A percentile compares a stretch with the other conserved stretches of the same genome.
Conservation (phyloP, 2,329 filamentous ascomycete species). For the Westerdykella sp. region DNA sequence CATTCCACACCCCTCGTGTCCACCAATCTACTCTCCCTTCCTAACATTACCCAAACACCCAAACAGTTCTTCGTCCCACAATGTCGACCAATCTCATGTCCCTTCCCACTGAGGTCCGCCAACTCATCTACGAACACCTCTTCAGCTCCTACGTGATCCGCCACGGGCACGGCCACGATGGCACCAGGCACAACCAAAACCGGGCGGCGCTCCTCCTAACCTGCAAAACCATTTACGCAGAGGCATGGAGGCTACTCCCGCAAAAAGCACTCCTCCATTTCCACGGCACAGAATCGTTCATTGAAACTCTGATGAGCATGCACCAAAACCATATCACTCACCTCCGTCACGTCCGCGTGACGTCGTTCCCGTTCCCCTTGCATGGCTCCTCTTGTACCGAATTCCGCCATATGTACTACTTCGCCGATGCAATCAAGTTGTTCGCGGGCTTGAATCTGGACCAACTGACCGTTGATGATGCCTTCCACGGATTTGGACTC, state of each 20-base stretch:
- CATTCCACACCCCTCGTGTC: no score
- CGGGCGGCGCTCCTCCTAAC: slow-evolving; percentile 28
- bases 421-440: slow-evolving; percentile 25
- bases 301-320: slow-evolving; percentile 26
- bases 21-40: no score
- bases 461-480: slow-evolving; percentile 28
- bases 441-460: slow-evolving; percentile 30
- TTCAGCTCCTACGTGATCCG: slow-evolving; percentile 26
- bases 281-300: slow-evolving; percentile 28
- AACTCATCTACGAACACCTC: slow-evolving; percentile 30
- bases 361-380: slow-evolving; percentile 30
- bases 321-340: slow-evolving; percentile 27
- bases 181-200: slow-evolving; percentile 8
- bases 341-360: slow-evolving; percentile 28
- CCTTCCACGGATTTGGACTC: slow-evolving; percentile 31
- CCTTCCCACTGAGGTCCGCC: slow-evolving; percentile 29
- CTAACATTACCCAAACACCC: not conserved
- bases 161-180: slow-evolving; percentile 21
- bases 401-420: slow-evolving; percentile 31
- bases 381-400: slow-evolving; percentile 18
- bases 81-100: slow-evolving; percentile 21
- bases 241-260: slow-evolving; percentile 31
- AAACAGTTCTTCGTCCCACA: slow-evolving; percentile 11
- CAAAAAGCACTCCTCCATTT: slow-evolving; percentile 28
- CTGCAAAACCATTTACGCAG: slow-evolving; percentile 23